Percentiles rank a stretch among this genome's conserved stretches.
phyloP scores from a whole-genome alignment of 257 asterid genomes.

The Rauvolfia tetraphylla region DNA sequence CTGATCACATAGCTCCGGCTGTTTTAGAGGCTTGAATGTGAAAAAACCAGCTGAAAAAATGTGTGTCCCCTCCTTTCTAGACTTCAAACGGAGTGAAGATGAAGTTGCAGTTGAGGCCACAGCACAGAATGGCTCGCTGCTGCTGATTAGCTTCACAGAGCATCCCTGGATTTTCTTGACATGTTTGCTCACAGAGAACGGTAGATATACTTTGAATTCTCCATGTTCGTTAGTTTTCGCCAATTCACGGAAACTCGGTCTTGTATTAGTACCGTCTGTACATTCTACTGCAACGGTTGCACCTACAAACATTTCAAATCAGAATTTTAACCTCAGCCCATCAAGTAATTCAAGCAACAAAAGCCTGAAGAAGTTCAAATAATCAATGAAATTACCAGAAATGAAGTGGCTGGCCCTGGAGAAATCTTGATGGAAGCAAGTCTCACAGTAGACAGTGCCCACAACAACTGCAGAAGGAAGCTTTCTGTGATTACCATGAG shows the following conservation, averaged over 20 bases:
- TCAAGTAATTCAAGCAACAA: neutral
- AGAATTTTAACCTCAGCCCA: neutral
- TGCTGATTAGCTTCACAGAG: slow-evolving; percentile 59
- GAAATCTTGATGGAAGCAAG: slow-evolving; percentile 56
- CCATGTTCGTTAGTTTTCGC: slow-evolving; percentile 67
- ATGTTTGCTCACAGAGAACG: slow-evolving; percentile 60
- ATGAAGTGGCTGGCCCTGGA: slow-evolving; percentile 50
- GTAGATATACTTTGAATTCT: slow-evolving; percentile 62
- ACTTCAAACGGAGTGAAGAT: slow-evolving; percentile 44
- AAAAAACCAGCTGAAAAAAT: slow-evolving; percentile 81
- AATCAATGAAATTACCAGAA: slow-evolving; percentile 39
- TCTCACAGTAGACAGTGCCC: slow-evolving; percentile 73
- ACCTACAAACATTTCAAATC: slow-evolving; percentile 36
- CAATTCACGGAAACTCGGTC: slow-evolving; percentile 34
- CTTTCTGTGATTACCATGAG: slow-evolving; percentile 29
- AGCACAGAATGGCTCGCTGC: slow-evolving; percentile 63
- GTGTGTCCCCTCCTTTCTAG: slow-evolving; percentile 54
- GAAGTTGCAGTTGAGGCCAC: slow-evolving; percentile 64
- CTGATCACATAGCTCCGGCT: slow-evolving; percentile 57
- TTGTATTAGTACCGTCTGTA: slow-evolving; percentile 25
- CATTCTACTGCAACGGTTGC: slow-evolving; percentile 80
- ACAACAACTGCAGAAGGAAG: slow-evolving; percentile 56
- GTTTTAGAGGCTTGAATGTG: slow-evolving; percentile 71
- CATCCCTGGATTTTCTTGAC: slow-evolving; percentile 59
- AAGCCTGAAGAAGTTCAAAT: neutral